Conservation (phyloP, 2,329 filamentous ascomycete genomes). For the Neopestalotiopsis clavispora region DNA sequence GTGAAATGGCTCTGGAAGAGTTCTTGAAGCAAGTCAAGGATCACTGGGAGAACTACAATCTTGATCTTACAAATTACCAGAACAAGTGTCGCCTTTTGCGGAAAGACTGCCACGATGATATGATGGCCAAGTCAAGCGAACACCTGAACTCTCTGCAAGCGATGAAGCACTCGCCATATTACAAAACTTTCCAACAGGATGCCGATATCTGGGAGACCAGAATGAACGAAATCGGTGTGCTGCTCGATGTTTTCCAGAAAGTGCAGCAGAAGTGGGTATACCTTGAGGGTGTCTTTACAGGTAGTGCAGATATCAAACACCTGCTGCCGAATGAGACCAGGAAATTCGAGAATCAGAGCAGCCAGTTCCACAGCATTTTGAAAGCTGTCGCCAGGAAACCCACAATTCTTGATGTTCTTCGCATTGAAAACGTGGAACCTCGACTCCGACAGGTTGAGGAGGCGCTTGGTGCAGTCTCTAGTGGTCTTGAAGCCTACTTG, state of each 20-base stretch:
- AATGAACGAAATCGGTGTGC: slow-evolving; percentile 92
- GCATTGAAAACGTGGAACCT: slow-evolving; percentile 94
- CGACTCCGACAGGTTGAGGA: slow-evolving; percentile 96
- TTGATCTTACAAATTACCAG: slow-evolving; percentile 96
- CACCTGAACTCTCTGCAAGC: slow-evolving; percentile 97
- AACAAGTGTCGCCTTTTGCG: slow-evolving; percentile 97
- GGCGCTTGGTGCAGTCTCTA: slow-evolving; percentile 97
- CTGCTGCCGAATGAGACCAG: slow-evolving; percentile 94
- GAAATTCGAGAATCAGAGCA: slow-evolving; percentile 98
- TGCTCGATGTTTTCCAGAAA: slow-evolving; percentile 99
- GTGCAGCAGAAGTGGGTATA: slow-evolving; percentile 99
- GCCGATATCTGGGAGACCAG: slow-evolving; percentile 97
- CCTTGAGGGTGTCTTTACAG: slow-evolving; percentile 97
- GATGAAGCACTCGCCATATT: slow-evolving; percentile 99
- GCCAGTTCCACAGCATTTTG: slow-evolving; percentile 98
- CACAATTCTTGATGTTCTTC: slow-evolving; percentile 92
- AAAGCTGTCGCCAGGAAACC: slow-evolving; percentile 98
- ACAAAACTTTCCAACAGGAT: slow-evolving; percentile 99
- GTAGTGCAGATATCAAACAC: slow-evolving; percentile 98
- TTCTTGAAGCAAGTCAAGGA: slow-evolving; percentile 96
- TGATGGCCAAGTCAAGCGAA: slow-evolving; percentile 98
- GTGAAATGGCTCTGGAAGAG: slow-evolving; percentile 97
- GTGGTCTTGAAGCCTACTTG: slow-evolving; percentile 96
- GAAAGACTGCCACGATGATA: slow-evolving; percentile 82
- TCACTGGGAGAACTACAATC: slow-evolving; percentile 92